Conservation (phyloP, 371 early-diverging fungal species). For the Syncephalastrum monosporum region DNA sequence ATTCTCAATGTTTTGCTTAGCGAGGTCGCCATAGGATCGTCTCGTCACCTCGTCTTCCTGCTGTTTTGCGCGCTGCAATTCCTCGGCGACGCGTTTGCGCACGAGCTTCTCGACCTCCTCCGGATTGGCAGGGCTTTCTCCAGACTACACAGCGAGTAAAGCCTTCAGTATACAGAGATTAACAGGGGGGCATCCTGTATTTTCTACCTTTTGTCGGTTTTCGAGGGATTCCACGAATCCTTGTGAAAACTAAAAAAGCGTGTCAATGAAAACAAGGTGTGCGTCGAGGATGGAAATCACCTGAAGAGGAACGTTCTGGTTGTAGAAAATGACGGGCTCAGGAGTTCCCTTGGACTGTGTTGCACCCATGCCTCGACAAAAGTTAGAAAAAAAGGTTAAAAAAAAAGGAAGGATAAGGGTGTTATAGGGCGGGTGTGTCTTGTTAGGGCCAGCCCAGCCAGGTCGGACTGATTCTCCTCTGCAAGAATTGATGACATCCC, state of each 20-base stretch:
- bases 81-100: constrained; percentile 43
- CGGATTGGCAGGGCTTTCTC: constrained; percentile 16
- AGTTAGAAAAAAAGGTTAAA: too few species aligned
- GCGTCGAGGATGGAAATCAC: constrained; percentile 13
- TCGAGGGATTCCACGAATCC: constrained; percentile 36
- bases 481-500: too few species aligned
- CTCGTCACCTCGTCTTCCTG: constrained; percentile 31
- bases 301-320: constrained; percentile 46
- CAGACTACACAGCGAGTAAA: background rate
- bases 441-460: too few species aligned
- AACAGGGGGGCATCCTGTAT: background rate
- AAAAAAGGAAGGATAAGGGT: too few species aligned
- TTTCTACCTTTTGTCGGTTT: constrained; percentile 28
- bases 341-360: constrained; percentile 40
- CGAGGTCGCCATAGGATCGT: constrained; percentile 33
- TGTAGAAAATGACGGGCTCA: constrained; percentile 49
- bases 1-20: constrained; percentile 42
- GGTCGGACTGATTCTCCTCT: too few species aligned
- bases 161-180: background rate
- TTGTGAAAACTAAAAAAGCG: constrained; percentile 27
- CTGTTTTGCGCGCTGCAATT: constrained; percentile 31
- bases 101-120: constrained; percentile 46
- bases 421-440: too few species aligned
- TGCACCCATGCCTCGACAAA: constrained; percentile 33
- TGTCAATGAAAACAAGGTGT: constrained; percentile 8